Base-by-base conservation (phyloP, 169 alveolate genomes). In the Amoebophrya sp. region DNA sequence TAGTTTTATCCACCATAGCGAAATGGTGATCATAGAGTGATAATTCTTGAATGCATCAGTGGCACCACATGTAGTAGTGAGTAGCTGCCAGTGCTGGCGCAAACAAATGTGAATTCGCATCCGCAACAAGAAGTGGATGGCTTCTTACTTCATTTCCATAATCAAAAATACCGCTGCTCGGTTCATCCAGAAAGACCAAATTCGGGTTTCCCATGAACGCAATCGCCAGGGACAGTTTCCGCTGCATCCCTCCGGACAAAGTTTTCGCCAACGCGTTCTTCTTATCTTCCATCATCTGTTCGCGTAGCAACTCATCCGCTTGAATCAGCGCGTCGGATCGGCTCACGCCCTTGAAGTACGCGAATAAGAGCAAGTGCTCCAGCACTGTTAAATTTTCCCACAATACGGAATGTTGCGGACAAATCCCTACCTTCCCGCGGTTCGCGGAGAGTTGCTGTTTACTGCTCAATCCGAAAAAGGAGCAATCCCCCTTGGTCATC, bases 131-230 rank as follows among this genome's bases (percentile, higher is more conserved):
- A n/a, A n/a, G n/a, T n/a, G n/a, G n/a, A n/a, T n/a, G n/a, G n/a
- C n/a, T n/a, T n/a, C n/a, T n/a, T n/a, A n/a, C n/a, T n/a, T n/a
- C n/a, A n/a, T n/a, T n/a, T n/a, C n/a, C n/a, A n/a, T n/a, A n/a
- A n/a, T n/a, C n/a, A n/a, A n/a, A n/a, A n/a, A n/a, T n/a, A 29
- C 97, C 98, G 29, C 35, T 3, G 14, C 98, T 94, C 0, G 98
- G 98, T 92, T 97, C 98, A 94, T 97, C 98, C 35, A 97, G 94
- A 90, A 95, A 96, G 10, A 96, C 96, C 77, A 97, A 94, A 39
- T 95, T 95, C 2, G 98, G 98, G 47, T 97, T 95, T 83, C 98
- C 98, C 23, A 97, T 97, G 53, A 97, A 93, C 39, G 97, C 93
- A 23, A 97, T 95, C 29, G 98, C 97, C 10, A 97, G 95, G 10